A percentile compares a stretch with the other conserved stretches of the same genome.
These are phyloP conservation scores for Blastobotrys ciferrii DNA, from an alignment of 1,139 yeast species.

Conservation along the genomic window DNA sequence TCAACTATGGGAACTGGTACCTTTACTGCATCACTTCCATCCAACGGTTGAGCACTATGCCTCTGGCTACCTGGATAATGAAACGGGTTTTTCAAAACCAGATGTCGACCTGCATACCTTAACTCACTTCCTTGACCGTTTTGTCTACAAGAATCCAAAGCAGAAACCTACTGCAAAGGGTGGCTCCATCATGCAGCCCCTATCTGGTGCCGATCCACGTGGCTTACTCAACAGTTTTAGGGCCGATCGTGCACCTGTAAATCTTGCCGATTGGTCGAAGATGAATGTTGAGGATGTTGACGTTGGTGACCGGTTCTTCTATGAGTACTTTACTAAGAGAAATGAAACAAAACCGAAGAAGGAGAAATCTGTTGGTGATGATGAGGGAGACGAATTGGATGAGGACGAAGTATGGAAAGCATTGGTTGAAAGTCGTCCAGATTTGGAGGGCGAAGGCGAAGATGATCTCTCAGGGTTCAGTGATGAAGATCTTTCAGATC, in stretches of 20 bases:
- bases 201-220: constrained; percentile 72
- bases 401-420: constrained; percentile 92
- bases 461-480: constrained; percentile 33
- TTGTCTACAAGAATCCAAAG: constrained; percentile 91
- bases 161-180: constrained; percentile 72
- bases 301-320: constrained; percentile 88
- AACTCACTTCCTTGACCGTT: constrained; percentile 89
- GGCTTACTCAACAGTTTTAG: constrained; percentile 46
- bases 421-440: constrained; percentile 79
- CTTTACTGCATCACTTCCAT: constrained; percentile 78
- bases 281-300: constrained; percentile 63
- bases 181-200: constrained; percentile 94
- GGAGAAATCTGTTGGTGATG: constrained; percentile 23
- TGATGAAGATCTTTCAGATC: constrained; percentile 48
- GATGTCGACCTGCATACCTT: constrained; percentile 86
- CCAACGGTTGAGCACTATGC: constrained; percentile 90
- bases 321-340: constrained; percentile 76
- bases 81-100: constrained; percentile 58
- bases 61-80: constrained; percentile 48
- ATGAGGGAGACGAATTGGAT: constrained; percentile 41
- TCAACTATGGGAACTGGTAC: constrained; percentile 81
- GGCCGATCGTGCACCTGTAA: constrained; percentile 58
- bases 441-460: constrained; percentile 60
- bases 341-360: constrained; percentile 44
- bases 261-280: constrained; percentile 78